Evolutionary conservation across 352 stramenopile species (phyloP).

Genomic region (Phytophthora macrochlamydospora): DNA sequence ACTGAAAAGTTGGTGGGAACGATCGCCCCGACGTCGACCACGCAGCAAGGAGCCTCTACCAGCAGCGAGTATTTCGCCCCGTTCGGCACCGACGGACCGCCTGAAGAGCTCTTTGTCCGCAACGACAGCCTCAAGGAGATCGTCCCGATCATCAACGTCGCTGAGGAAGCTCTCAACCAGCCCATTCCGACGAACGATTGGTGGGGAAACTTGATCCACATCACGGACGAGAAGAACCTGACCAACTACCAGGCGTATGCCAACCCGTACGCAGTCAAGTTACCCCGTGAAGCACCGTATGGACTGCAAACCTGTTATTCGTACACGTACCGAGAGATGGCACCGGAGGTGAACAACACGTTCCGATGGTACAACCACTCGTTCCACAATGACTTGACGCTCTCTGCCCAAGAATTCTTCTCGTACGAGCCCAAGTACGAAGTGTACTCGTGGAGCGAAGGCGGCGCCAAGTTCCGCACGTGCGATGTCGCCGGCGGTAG

Average conservation of each 20-base stretch:
- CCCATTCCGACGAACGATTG: constrained; percentile 70
- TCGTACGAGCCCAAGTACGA: constrained; percentile 42
- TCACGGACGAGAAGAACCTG: constrained; percentile 31
- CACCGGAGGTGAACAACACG: constrained; percentile 31
- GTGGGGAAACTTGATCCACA: constrained; percentile 66
- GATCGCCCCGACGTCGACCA: background rate
- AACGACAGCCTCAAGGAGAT: constrained; percentile 49
- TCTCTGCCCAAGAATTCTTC: constrained; percentile 49
- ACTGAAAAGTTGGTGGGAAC: constrained; percentile 21
- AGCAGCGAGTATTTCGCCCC: constrained; percentile 35
- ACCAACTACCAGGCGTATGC: constrained; percentile 44
- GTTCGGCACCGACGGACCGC: constrained; percentile 47
- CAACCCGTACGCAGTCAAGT: constrained; percentile 59
- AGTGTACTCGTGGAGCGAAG: constrained; percentile 51
- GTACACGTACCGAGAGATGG: constrained; percentile 44
- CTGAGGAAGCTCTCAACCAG: constrained; percentile 30
- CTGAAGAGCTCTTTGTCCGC: constrained; percentile 48
- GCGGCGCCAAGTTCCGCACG: constrained; percentile 45
- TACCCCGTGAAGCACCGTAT: constrained; percentile 36
- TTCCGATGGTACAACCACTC: constrained; percentile 54
- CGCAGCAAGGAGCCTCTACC: constrained; percentile 12
- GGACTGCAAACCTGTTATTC: constrained; percentile 53
- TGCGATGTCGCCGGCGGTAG: constrained; percentile 19
- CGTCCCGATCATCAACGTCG: constrained; percentile 54
- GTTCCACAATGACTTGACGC: constrained; percentile 54